phyloP scores from a whole-genome alignment of 1,139 yeast genomes.

The Saccharomycopsis phalli region DNA sequence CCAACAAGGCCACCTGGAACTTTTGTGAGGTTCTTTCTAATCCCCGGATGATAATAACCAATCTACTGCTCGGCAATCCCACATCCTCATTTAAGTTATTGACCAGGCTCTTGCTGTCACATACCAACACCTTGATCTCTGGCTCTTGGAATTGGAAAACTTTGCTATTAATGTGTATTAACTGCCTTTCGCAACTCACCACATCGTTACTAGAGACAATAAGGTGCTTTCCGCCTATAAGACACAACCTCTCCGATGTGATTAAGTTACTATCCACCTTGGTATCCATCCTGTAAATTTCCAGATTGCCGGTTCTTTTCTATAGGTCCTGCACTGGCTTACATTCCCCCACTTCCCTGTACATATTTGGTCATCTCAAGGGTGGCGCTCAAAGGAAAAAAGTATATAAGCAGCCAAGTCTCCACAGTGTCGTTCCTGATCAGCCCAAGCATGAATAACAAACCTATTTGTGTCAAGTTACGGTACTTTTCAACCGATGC shows the following conservation, averaged over 20 bases:
- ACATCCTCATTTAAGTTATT: background rate
- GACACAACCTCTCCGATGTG: conserved; percentile 23
- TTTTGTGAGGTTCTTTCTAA: conserved; percentile 24
- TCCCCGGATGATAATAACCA: conserved; percentile 22
- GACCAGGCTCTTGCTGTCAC: conserved; percentile 2
- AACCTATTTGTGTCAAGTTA: too few species aligned
- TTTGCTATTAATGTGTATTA: conserved; percentile 20
- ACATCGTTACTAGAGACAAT: conserved; percentile 23
- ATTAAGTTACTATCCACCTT: conserved; percentile 21
- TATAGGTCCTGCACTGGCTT: too few species aligned
- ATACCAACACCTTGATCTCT: conserved; percentile 8
- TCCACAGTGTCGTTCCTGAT: too few species aligned
- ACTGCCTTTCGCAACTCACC: conserved; percentile 20
- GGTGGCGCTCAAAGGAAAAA: too few species aligned
- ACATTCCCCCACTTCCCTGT: too few species aligned
- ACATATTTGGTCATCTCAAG: too few species aligned
- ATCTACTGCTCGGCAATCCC: conserved; percentile 1
- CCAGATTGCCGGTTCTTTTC: too few species aligned
- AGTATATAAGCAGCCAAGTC: too few species aligned
- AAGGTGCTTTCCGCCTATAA: conserved; percentile 25
- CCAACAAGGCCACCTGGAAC: conserved; percentile 25
- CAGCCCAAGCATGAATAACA: too few species aligned
- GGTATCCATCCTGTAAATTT: too few species aligned
- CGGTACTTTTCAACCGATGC: conserved; percentile 29
- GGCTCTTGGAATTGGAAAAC: conserved; percentile 15